phyloP scores from a whole-genome alignment of 2,329 filamentous ascomycete genomes.

The Podosphaera leucotricha region DNA sequence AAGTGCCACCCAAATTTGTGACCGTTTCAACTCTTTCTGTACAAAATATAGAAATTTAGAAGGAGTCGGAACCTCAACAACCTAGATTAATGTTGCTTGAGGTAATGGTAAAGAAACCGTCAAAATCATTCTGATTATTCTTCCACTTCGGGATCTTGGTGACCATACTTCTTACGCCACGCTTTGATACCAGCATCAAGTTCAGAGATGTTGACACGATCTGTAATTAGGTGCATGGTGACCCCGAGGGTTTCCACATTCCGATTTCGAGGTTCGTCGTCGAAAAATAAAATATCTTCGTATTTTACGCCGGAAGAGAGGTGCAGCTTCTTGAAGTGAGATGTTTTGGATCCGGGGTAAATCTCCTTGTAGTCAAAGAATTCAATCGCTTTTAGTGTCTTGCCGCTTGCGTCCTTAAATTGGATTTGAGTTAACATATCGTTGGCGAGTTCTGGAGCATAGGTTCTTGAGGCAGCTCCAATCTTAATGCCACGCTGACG shows the following conservation, averaged over 20 bases:
- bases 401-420: conserved; percentile 18
- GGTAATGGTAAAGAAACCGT: too few species aligned
- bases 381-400: conserved; percentile 24
- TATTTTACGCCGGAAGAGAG: conserved; percentile 46
- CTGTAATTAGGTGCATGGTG: conserved; percentile 45
- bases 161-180: conserved; percentile 43
- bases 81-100: neutral
- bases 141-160: conserved; percentile 2
- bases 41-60: neutral
- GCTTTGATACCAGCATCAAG: conserved; percentile 56
- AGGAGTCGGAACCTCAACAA: neutral
- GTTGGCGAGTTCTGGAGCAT: conserved; percentile 53
- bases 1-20: too few species aligned
- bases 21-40: too few species aligned
- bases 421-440: conserved; percentile 60
- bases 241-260: conserved; percentile 57
- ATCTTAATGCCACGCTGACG: conserved; percentile 26
- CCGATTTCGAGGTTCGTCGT: conserved; percentile 68
- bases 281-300: conserved; percentile 85
- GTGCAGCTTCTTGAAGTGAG: conserved; percentile 56
- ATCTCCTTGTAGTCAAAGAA: conserved; percentile 41
- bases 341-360: conserved; percentile 60
- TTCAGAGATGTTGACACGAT: conserved; percentile 56
- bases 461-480: conserved; percentile 59
- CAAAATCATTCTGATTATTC: too few species aligned